phyloP scores from a whole-genome alignment of 2,329 filamentous ascomycete genomes.

The Talaromyces sp. region DNA sequence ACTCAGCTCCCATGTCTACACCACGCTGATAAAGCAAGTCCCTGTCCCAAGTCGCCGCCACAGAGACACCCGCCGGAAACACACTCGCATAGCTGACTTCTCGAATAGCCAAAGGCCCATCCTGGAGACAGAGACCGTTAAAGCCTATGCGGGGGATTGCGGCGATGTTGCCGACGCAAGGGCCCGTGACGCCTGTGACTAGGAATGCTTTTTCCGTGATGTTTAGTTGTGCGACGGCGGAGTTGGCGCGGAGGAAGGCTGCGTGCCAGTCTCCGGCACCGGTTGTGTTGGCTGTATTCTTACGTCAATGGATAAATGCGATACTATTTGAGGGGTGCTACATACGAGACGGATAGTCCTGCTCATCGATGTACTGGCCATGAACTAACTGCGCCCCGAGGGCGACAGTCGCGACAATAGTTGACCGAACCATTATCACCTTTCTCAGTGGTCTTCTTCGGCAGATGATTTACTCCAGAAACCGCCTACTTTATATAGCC shows the following conservation, averaged over 20 bases:
- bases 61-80: slow-evolving; percentile 71
- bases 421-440: background rate
- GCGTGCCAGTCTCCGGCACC: slow-evolving; percentile 23
- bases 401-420: background rate
- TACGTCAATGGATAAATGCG: too few relatives aligned
- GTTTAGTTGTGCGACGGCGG: slow-evolving; percentile 20
- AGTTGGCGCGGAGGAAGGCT: slow-evolving; percentile 18
- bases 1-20: slow-evolving; percentile 54
- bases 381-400: background rate
- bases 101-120: slow-evolving; percentile 56
- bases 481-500: background rate
- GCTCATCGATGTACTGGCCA: slow-evolving; percentile 5
- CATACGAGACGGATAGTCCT: slow-evolving; percentile 14
- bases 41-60: slow-evolving; percentile 60
- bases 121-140: slow-evolving; percentile 39
- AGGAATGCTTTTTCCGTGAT: slow-evolving; percentile 22
- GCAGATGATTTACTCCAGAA: background rate
- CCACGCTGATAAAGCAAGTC: slow-evolving; percentile 54
- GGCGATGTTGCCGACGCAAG: slow-evolving; percentile 37
- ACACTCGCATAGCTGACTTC: slow-evolving; percentile 67
- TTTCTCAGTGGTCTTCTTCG: background rate
- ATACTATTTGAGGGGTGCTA: too few relatives aligned
- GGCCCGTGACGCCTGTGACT: slow-evolving; percentile 27
- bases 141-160: slow-evolving; percentile 33
- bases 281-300: slow-evolving; percentile 12